These are phyloP conservation scores for Blastocladiella britannica DNA, from an alignment of 192 early-diverging fungal species.

Conservation along the genomic window DNA sequence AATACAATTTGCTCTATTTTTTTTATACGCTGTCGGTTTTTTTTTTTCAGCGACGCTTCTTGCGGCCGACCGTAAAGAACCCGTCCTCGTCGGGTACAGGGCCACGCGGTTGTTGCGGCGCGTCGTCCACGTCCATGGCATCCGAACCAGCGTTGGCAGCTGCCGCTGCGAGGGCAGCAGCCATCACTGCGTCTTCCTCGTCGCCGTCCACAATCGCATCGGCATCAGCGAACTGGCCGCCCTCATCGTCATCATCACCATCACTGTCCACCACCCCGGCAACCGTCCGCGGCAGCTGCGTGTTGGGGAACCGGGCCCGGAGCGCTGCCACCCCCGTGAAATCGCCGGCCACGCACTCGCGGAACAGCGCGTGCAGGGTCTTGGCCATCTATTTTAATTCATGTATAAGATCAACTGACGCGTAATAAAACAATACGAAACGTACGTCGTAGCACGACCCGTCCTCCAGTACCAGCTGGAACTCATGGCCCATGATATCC, in stretches of 20 bases:
- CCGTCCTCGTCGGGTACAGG: background rate
- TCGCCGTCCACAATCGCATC: background rate
- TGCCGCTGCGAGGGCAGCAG: too few relatives aligned
- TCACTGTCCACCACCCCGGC: background rate
- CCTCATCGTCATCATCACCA: background rate
- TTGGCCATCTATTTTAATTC: background rate
- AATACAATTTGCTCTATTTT: too few relatives aligned
- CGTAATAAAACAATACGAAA: background rate
- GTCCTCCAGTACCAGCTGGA: slow-evolving; percentile 1
- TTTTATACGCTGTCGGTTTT: too few relatives aligned
- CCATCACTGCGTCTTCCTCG: background rate
- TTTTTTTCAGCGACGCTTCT: too few relatives aligned
- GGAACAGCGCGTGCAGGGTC: background rate
- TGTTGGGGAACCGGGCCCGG: background rate
- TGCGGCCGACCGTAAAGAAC: background rate
- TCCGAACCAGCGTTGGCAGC: too few relatives aligned
- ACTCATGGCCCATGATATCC: slow-evolving; percentile 4
- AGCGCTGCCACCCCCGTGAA: background rate
- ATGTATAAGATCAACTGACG: background rate
- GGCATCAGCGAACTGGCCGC: background rate
- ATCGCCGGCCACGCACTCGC: background rate
- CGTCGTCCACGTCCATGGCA: background rate
- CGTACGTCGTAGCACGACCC: slow-evolving; percentile 1
- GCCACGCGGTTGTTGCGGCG: background rate
- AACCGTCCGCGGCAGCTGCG: background rate